phyloP scores from a whole-genome alignment of 2,329 filamentous ascomycete species.

The Ophiostoma ips region DNA sequence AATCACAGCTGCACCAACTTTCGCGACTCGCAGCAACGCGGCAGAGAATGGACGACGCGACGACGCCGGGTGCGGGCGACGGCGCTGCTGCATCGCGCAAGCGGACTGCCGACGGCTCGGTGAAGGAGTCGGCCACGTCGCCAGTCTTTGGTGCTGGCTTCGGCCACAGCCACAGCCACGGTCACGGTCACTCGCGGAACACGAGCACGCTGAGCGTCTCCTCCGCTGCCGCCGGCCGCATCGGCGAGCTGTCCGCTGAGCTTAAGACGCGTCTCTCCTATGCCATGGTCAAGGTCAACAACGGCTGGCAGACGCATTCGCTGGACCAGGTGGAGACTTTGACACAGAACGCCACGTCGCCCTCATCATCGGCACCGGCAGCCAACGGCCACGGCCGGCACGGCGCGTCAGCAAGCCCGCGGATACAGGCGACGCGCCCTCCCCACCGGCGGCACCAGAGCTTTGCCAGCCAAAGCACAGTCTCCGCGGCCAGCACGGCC shows the following conservation, averaged over 20 bases:
- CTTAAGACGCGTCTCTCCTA: slow-evolving; percentile 77
- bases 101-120: slow-evolving; percentile 60
- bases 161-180: neutral
- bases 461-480: slow-evolving; percentile 9
- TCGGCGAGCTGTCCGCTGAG: slow-evolving; percentile 70
- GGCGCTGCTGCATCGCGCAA: slow-evolving; percentile 40
- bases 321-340: slow-evolving; percentile 66
- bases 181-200: slow-evolving; percentile 49
- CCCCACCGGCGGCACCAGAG: slow-evolving; percentile 21
- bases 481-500: slow-evolving; percentile 4
- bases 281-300: slow-evolving; percentile 84
- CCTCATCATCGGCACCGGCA: slow-evolving; percentile 37
- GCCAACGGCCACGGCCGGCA: slow-evolving; percentile 38
- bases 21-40: slow-evolving; percentile 43
- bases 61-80: slow-evolving; percentile 21
- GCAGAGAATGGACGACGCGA: slow-evolving; percentile 31
- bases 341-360: slow-evolving; percentile 48
- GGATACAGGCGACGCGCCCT: slow-evolving; percentile 24
- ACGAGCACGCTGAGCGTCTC: slow-evolving; percentile 51
- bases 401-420: slow-evolving; percentile 41
- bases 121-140: slow-evolving; percentile 45
- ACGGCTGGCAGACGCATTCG: slow-evolving; percentile 70
- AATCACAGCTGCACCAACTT: slow-evolving; percentile 43
- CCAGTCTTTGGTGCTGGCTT: slow-evolving; percentile 23
- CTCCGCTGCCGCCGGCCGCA: slow-evolving; percentile 51